Evolutionary conservation across 2,329 filamentous ascomycete genomes (phyloP), one percentile per base, ranked within the genome.

Genomic region (Monilinia laxa): DNA sequence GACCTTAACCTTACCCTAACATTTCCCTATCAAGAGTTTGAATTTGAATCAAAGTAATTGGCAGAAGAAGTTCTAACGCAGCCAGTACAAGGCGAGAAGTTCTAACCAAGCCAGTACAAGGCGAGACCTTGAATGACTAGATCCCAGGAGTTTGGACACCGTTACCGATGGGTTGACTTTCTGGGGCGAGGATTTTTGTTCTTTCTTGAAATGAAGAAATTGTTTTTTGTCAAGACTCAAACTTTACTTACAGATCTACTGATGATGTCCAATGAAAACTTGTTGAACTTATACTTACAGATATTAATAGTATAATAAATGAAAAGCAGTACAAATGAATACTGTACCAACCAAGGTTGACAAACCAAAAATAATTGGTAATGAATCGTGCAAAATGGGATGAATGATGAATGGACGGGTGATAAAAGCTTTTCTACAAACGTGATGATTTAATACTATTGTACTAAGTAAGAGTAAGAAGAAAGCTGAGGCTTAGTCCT

Each of bases 21-120:
- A 59, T 59, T 59, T 59, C 42, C 57, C 57, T 35, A 25, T 49
- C n/a, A 49, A 49, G 57, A 49, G n/a, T 49, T 35, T 28, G 40
- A 42, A 49, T 47, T 42, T 35, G 31, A 35, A 35, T 35, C 31
- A 35, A 35, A 35, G 4, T 35, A 35, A 35, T 35, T 35, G 31
- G 4, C 31, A 35, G 31, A 6, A 31, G 28, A 31, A 31, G 28
- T 31, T 31, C 28, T 5, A 49, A 31, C 18, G 25, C 40, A 49
- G 45, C 20, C 56, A 49, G n/a, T 20, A 20, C 40, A 35, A 7
- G 28, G 28, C 28, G 31, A 35, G 31, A 35, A 35, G 31, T 35
- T 35, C 31, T 5, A 49, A 31, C 18, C 42, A 25, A 49, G 45
- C n/a, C 57, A 49, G n/a, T n/a, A n/a, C 40, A 35, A 7, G 31